Evolutionary conservation across 2,329 filamentous ascomycete genomes (phyloP), one percentile per base, ranked within the genome.

Genomic region (Fusarium buharicum): DNA sequence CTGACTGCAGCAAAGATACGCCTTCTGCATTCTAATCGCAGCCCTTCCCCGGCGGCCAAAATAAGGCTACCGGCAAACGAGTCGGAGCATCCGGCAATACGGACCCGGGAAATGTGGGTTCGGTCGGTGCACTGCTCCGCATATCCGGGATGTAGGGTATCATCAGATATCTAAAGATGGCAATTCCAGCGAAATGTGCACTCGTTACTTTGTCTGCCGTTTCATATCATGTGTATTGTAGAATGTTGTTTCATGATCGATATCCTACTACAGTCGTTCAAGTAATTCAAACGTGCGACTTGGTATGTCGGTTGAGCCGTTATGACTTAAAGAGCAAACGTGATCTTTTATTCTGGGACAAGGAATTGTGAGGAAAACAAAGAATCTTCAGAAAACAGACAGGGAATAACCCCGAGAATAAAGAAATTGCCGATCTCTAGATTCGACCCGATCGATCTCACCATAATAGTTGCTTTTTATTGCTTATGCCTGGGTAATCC

Each of bases 151-250:
- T 45, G 18, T 40, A 52, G 39, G 57, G 57, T 60, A 60, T 40
- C 34, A 50, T 49, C 9, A 24, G 41, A 6, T 20, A 17, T 46
- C 55, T 59, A 4, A 47, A 59, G 53, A 30, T 9, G 31, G 47
- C 30, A 59, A 59, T 31, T 59, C n/a, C 47, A 37, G 55, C 47
- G 55, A 59, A 31, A 33, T 41, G 37, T 47, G 41, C 45, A 14
- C 53, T 59, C 34, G 27, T 28, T 27, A 37, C 24, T 44, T 43
- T 55, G n/a, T 17, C 28, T 45, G 24, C 38, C 20, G 13, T 48
- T 30, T 13, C 5, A 18, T 17, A 11, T 12, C 11, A 18, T 10
- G 33, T n/a, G 10, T 4, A 18, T 37, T 20, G 6, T 18, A 4
- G 7, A 10, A 12, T 22, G 27, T 6, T 22, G n/a, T 33, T 46